These are phyloP conservation scores for Pseudogymnoascus sp. DNA, from an alignment of 2,329 filamentous ascomycete genomes.

Conservation along the genomic window DNA sequence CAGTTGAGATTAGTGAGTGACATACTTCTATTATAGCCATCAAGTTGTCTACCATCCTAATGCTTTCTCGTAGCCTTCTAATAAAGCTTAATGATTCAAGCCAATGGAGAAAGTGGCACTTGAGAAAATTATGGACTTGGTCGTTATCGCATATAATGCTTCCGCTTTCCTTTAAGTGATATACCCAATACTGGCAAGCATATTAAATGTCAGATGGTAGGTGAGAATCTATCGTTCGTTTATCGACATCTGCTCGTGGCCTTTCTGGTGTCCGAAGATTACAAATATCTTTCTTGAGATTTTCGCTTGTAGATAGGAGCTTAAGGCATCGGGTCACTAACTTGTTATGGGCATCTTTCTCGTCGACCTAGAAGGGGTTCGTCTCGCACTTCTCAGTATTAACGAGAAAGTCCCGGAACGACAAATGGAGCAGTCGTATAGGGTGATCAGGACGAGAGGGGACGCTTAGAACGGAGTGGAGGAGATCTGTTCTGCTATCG, in stretches of 20 bases:
- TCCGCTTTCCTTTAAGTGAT: conserved; percentile 16
- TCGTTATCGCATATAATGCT: not conserved
- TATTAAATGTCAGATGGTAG: conserved; percentile 19
- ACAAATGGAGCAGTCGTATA: conserved; percentile 22
- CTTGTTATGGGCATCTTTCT: conserved; percentile 22
- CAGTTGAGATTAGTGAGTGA: not conserved
- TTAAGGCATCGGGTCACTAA: conserved; percentile 26
- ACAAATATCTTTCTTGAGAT: conserved; percentile 28
- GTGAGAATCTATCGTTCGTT: conserved; percentile 11
- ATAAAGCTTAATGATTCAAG: conserved; percentile 14
- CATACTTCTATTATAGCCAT: conserved; percentile 9
- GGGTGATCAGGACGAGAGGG: conserved; percentile 14
- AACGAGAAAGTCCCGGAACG: conserved; percentile 25
- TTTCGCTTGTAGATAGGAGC: conserved; percentile 22
- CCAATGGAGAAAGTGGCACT: conserved; percentile 15
- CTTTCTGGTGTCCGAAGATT: conserved; percentile 18
- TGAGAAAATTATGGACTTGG: conserved; percentile 9
- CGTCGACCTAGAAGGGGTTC: conserved; percentile 25
- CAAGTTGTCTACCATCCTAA: conserved; percentile 14
- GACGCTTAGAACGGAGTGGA: conserved; percentile 23
- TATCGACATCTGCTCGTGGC: conserved; percentile 13
- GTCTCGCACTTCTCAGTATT: conserved; percentile 10
- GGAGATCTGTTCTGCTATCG: conserved; percentile 11
- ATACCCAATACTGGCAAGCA: conserved; percentile 22
- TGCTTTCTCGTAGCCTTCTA: conserved; percentile 11